phyloP scores from a whole-genome alignment of 176 grass and related monocot genomes.

The Coix lacrymajobi region DNA sequence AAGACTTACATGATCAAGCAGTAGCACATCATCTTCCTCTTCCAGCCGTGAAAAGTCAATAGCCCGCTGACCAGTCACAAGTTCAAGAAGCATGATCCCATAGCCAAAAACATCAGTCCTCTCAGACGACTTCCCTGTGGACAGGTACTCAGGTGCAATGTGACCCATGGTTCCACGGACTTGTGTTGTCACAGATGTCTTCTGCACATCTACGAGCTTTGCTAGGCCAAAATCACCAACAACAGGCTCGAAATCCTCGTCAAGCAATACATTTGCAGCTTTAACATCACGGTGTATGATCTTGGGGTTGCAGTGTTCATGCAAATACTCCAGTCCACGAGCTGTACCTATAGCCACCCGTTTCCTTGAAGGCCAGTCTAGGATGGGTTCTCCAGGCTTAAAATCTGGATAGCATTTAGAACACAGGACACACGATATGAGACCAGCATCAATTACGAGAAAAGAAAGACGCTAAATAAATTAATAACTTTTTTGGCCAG shows the following conservation, averaged over 20 bases:
- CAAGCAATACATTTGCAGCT: conserved; percentile 89
- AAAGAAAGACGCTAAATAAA: neutral
- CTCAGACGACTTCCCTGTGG: conserved; percentile 78
- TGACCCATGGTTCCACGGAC: conserved; percentile 91
- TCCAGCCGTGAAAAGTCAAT: conserved; percentile 81
- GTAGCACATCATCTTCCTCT: conserved; percentile 77
- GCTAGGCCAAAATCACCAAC: conserved; percentile 90
- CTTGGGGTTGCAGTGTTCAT: conserved; percentile 87
- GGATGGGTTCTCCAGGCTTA: conserved; percentile 55
- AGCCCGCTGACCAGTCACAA: conserved; percentile 80
- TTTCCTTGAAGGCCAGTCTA: conserved; percentile 77
- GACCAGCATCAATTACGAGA: conserved; percentile 11
- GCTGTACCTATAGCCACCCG: conserved; percentile 76
- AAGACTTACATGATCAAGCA: conserved; percentile 76
- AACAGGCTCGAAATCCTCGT: conserved; percentile 70
- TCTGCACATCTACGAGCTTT: conserved; percentile 82
- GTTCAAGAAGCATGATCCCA: conserved; percentile 88
- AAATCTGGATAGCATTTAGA: conserved; percentile 49
- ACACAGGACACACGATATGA: conserved; percentile 10
- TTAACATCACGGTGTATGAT: conserved; percentile 95
- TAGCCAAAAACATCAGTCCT: conserved; percentile 90
- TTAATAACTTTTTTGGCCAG: neutral
- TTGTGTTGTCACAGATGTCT: conserved; percentile 86
- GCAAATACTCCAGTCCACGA: conserved; percentile 79
- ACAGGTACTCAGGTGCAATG: conserved; percentile 90